A percentile compares a stretch with the other conserved stretches of the same genome.
These are phyloP conservation scores for Oidiodendron maius DNA, from an alignment of 495 filamentous ascomycete genomes.

Conservation along the genomic window DNA sequence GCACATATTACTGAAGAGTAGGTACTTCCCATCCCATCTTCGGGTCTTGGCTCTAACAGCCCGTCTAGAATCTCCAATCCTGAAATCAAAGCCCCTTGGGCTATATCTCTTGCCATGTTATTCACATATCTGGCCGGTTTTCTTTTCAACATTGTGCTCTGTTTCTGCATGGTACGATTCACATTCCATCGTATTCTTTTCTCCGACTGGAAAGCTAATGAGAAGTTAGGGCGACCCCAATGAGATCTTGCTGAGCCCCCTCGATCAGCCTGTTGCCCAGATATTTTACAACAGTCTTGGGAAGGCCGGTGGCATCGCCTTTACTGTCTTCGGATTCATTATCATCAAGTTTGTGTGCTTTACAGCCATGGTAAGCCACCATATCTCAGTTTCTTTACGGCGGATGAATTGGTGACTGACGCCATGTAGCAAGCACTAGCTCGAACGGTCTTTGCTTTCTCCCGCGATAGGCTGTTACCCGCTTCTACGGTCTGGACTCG, in stretches of 20 bases:
- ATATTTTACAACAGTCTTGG: constrained; percentile 59
- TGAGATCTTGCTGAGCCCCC: constrained; percentile 36
- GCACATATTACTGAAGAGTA: constrained; percentile 57
- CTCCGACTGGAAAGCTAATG: too few species aligned
- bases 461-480: constrained; percentile 53
- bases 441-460: constrained; percentile 57
- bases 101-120: constrained; percentile 51
- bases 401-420: background rate
- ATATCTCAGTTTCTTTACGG: background rate
- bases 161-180: constrained; percentile 56
- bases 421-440: constrained; percentile 43
- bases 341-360: constrained; percentile 55
- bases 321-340: constrained; percentile 51
- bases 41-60: background rate
- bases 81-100: constrained; percentile 51
- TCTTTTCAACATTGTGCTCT: constrained; percentile 58
- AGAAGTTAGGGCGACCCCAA: constrained; percentile 30
- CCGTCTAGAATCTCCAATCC: constrained; percentile 40
- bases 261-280: constrained; percentile 57
- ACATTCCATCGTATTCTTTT: too few species aligned
- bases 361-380: constrained; percentile 40
- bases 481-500: constrained; percentile 48
- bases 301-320: constrained; percentile 51
- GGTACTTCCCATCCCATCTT: background rate
- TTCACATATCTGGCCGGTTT: constrained; percentile 58